These are phyloP conservation scores for Tulasnella sp. DNA, from an alignment of 768 basidiomycete genomes.

Conservation along the genomic window DNA sequence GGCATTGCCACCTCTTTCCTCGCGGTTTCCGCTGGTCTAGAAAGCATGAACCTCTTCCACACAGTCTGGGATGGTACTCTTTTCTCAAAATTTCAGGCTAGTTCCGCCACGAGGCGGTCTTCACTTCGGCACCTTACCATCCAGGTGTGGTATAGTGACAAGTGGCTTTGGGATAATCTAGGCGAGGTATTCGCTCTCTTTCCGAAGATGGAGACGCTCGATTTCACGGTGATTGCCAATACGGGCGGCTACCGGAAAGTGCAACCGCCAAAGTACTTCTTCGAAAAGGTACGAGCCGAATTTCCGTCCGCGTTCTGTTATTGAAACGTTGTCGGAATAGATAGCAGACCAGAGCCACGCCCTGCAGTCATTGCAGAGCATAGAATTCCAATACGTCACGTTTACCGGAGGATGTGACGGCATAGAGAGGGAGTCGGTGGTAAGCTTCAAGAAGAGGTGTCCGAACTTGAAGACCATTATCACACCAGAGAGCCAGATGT, in stretches of 20 bases:
- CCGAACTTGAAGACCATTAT: too few relatives aligned
- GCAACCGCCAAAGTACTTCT: neutral
- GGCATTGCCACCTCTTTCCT: neutral
- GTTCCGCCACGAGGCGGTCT: neutral
- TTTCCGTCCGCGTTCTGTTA: too few relatives aligned
- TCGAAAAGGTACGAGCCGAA: neutral
- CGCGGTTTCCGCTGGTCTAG: neutral
- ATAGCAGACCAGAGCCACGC: too few relatives aligned
- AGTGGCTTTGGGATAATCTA: neutral
- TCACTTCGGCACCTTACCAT: neutral
- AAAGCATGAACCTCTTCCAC: neutral
- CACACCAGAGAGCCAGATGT: too few relatives aligned
- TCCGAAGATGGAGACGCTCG: neutral
- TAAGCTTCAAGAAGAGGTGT: too few relatives aligned
- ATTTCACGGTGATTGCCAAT: neutral
- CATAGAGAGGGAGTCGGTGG: too few relatives aligned
- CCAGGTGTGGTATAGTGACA: neutral
- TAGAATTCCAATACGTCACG: too few relatives aligned
- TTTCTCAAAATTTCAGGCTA: neutral
- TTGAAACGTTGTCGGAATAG: too few relatives aligned
- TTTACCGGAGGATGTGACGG: too few relatives aligned
- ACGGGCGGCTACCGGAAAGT: neutral
- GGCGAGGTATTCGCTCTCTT: neutral
- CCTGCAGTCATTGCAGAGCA: too few relatives aligned
- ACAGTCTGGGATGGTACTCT: neutral